Percentiles rank a stretch among this genome's conserved stretches.
Conservation (phyloP, 1,284 basidiomycete genomes). For the Tetrapyrgos nigripes region DNA sequence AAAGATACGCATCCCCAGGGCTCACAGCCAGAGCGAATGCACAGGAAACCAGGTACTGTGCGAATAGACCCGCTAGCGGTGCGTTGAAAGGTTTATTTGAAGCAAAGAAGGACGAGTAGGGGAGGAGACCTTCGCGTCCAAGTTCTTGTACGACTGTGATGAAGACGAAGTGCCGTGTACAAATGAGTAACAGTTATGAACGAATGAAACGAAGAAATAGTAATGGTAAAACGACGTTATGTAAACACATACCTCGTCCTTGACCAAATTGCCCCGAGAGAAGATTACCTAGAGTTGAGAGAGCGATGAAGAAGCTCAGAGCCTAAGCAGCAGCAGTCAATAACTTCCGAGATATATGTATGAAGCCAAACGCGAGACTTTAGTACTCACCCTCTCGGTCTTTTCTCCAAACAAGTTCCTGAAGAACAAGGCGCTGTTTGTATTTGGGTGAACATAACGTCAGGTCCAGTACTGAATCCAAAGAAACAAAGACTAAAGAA, state of each 20-base stretch:
- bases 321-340: conserved; percentile 38
- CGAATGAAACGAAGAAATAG: background rate
- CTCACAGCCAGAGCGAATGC: conserved; percentile 57
- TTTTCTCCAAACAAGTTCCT: conserved; percentile 67
- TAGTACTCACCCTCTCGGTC: conserved; percentile 54
- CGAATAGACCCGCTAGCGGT: conserved; percentile 62
- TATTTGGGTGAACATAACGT: conserved; percentile 2
- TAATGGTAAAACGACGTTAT: background rate
- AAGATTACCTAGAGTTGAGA: conserved; percentile 69
- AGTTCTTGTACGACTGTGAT: conserved; percentile 70
- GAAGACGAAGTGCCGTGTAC: background rate
- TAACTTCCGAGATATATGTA: background rate
- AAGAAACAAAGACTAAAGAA: background rate
- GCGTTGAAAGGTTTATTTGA: conserved; percentile 69
- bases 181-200: background rate
- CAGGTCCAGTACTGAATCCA: background rate
- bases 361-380: conserved; percentile 2
- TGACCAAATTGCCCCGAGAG: conserved; percentile 67
- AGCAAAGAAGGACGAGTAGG: conserved; percentile 64
- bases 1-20: conserved; percentile 71
- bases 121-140: conserved; percentile 69
- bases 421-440: conserved; percentile 65
- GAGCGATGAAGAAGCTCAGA: conserved; percentile 64
- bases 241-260: conserved; percentile 55
- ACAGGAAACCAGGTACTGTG: conserved; percentile 61